Conservation (phyloP, 2,329 filamentous ascomycete genomes). For the Fusarium falciforme region DNA sequence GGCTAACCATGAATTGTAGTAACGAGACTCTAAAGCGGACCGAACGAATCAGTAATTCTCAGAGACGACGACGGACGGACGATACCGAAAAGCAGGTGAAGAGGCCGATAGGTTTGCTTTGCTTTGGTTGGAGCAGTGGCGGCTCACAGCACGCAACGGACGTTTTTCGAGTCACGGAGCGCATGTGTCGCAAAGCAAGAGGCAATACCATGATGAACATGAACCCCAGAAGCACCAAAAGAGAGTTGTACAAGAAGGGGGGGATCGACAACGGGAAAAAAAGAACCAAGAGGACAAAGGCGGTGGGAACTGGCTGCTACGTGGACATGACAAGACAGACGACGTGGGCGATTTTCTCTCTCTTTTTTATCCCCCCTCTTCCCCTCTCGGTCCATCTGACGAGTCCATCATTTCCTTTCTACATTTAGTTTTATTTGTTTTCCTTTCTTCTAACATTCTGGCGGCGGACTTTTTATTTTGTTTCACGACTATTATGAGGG, state of each 20-base stretch:
- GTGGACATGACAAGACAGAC: not conserved
- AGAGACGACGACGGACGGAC: constrained; percentile 13
- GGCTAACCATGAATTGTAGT: constrained; percentile 24
- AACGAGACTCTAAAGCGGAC: constrained; percentile 25
- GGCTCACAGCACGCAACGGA: constrained; percentile 29
- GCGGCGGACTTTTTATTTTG: constrained; percentile 8
- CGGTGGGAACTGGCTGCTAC: constrained; percentile 5
- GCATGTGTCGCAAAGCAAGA: constrained; percentile 5
- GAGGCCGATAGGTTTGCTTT: not conserved
- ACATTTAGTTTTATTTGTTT: not conserved
- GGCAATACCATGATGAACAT: constrained; percentile 20
- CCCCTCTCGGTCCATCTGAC: not conserved
- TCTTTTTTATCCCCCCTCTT: constrained; percentile 8
- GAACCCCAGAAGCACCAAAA: not conserved
- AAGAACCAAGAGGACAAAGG: constrained; percentile 18
- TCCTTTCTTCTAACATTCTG: not conserved
- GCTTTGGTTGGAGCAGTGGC: constrained; percentile 2
- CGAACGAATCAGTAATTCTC: constrained; percentile 11
- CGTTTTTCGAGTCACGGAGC: constrained; percentile 9
- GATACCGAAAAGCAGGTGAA: not conserved
- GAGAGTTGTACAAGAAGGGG: constrained; percentile 7
- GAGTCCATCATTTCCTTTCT: not conserved
- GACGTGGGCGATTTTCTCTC: constrained; percentile 4
- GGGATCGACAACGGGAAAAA: constrained; percentile 14
- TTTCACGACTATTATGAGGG: constrained; percentile 5